Evolutionary conservation across 768 basidiomycete genomes (phyloP).

Genomic region (Amyloporia xantha): DNA sequence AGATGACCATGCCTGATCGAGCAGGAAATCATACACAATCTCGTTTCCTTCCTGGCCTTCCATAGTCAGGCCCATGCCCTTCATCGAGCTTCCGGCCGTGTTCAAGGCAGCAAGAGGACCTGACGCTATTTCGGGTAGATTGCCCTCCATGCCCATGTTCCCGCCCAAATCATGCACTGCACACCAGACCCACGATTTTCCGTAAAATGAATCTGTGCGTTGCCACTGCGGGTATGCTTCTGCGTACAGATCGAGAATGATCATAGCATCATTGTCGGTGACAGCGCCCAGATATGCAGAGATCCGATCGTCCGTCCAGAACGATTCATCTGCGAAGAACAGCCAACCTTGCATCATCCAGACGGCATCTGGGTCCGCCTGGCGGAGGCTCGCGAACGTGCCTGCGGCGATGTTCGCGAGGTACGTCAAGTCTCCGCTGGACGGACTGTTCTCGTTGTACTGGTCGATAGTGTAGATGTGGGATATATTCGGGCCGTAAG

Average conservation of each 20-base stretch:
- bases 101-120: constrained; percentile 28
- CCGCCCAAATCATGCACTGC: constrained; percentile 35
- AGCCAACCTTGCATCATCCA: constrained; percentile 41
- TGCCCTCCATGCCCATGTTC: constrained; percentile 32
- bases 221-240: constrained; percentile 38
- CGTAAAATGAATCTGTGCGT: constrained; percentile 32
- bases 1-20: constrained; percentile 36
- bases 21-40: constrained; percentile 33
- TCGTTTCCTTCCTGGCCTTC: constrained; percentile 38
- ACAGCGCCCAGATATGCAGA: constrained; percentile 34
- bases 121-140: constrained; percentile 27
- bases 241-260: constrained; percentile 35
- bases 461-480: constrained; percentile 39
- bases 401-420: constrained; percentile 26
- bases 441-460: constrained; percentile 37
- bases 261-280: constrained; percentile 30
- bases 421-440: constrained; percentile 27
- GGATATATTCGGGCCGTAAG: constrained; percentile 30
- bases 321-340: constrained; percentile 29
- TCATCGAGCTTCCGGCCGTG: constrained; percentile 27
- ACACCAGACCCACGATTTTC: constrained; percentile 38
- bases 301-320: constrained; percentile 35
- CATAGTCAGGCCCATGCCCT: constrained; percentile 33
- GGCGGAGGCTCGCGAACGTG: constrained; percentile 31
- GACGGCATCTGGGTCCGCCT: constrained; percentile 32